Base-by-base conservation (phyloP, 2,329 filamentous ascomycete species). In the Cadophora sp. region DNA sequence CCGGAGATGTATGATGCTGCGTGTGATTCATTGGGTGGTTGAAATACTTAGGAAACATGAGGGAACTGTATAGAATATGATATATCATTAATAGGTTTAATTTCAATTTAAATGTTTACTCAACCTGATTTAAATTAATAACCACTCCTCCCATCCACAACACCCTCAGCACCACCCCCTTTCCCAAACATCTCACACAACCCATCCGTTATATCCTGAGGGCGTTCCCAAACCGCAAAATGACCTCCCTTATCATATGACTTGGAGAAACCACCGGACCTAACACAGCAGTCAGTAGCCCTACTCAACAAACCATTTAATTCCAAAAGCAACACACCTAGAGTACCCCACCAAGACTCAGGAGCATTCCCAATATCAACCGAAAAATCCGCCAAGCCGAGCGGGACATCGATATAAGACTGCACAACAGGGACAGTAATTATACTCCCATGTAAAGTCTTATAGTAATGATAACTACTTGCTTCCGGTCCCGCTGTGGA, bases 381-480 rank as follows among this genome's bases (percentile, higher is more conserved):
- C 0, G 88, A 88, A 71, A 89, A 89, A 67, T 85, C 81, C 1
- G 82, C 83, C 11, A 89, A 63, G 0, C 86, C 87, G 26, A 87
- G 79, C 73, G 84, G 85, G 37, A 86, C 59, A 34, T 69, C 43
- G 22, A 71, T 58, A 48, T 71, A 71, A 12, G 6, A 3, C 7
- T 8, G 77, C 0, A 81, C 80, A 78, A 93, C 91, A 73, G 92
- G 92, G 79, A 94, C 94, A 56, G 93, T 92, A 12, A 89, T 80
- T 7, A 86, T 75, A 67, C 85, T 88, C 0, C 91, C 90, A 1
- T 87, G 88, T 0, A 91, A 24, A 16, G 24, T 24, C 7, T 11
- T 4, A 6, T 5, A 27, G 24, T 24, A 53, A 24, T 53, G 50
- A 2, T 27, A 29, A 24, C 29, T 27, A 9, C 27, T 53, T 27